A percentile compares a stretch with the other conserved stretches of the same genome.
Conservation (phyloP, 2,329 filamentous ascomycete species). For the Claviceps maximensis region DNA sequence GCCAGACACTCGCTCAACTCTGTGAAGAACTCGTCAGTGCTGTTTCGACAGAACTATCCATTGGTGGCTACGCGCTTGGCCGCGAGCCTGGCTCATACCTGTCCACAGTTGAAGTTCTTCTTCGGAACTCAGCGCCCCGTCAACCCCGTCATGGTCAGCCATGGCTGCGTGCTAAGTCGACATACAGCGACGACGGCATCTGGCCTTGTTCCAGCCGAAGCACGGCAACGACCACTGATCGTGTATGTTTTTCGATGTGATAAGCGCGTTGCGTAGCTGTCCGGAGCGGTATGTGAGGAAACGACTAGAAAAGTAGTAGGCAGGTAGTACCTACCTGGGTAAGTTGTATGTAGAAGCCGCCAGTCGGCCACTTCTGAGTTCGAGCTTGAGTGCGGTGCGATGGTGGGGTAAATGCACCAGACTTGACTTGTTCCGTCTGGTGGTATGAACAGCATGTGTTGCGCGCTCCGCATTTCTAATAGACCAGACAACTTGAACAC, state of each 20-base stretch:
- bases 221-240: background rate
- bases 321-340: too few relatives aligned
- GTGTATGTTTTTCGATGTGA: background rate
- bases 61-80: background rate
- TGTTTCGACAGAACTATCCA: background rate
- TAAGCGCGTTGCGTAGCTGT: background rate
- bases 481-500: too few relatives aligned
- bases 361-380: background rate
- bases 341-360: background rate
- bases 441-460: background rate
- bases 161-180: slow-evolving; percentile 26
- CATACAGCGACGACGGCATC: slow-evolving; percentile 21
- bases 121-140: slow-evolving; percentile 46
- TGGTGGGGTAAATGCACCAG: background rate
- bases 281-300: background rate
- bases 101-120: slow-evolving; percentile 82
- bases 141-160: slow-evolving; percentile 48
- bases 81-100: slow-evolving; percentile 36
- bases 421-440: background rate
- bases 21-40: slow-evolving; percentile 15
- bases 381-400: too few relatives aligned
- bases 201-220: slow-evolving; percentile 12
- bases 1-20: slow-evolving; percentile 35
- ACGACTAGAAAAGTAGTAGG: too few relatives aligned
- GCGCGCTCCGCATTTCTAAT: background rate